These are phyloP conservation scores for Pterocarpus macrocarpus DNA, from an alignment of 306 rosid genomes.

Conservation along the genomic window DNA sequence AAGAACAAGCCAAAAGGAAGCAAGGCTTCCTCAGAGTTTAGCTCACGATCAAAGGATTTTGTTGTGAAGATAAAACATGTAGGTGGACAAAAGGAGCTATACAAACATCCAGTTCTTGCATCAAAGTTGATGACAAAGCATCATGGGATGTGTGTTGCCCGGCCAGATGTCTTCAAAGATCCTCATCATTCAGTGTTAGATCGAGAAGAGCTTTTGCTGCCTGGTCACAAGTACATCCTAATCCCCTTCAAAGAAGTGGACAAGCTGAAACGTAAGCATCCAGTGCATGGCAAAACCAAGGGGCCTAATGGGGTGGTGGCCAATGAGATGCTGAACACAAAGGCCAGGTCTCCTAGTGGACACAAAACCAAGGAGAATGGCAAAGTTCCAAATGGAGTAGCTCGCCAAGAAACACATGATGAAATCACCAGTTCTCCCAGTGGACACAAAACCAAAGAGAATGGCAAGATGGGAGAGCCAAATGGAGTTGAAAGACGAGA, in stretches of 20 bases:
- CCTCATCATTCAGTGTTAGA: constrained; percentile 67
- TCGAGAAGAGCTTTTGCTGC: constrained; percentile 61
- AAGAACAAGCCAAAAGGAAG: constrained; percentile 32
- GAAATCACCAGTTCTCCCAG: constrained; percentile 8
- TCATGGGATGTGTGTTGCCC: constrained; percentile 72
- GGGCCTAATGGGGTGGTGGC: constrained; percentile 26
- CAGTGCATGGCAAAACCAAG: constrained; percentile 27
- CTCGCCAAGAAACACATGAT: constrained; percentile 1
- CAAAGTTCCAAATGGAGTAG: constrained; percentile 15
- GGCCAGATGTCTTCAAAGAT: constrained; percentile 71
- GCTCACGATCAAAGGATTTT: constrained; percentile 48
- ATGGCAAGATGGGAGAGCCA: constrained; percentile 34
- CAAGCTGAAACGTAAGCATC: constrained; percentile 62
- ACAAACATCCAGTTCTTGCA: constrained; percentile 61
- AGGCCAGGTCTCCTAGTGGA: constrained; percentile 44
- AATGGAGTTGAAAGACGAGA: constrained; percentile 31
- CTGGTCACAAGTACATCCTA: constrained; percentile 74
- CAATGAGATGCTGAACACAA: constrained; percentile 37
- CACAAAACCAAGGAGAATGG: constrained; percentile 39
- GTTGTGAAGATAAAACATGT: constrained; percentile 71
- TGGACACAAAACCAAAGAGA: constrained; percentile 21
- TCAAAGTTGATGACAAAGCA: constrained; percentile 64
- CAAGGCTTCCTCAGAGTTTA: constrained; percentile 38
- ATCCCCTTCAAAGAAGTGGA: constrained; percentile 56
- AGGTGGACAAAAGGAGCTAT: constrained; percentile 70